Evolutionary conservation across 257 asterid genomes (phyloP), one percentile per base, ranked within the genome.

Genomic region (Penstemon newberryi): DNA sequence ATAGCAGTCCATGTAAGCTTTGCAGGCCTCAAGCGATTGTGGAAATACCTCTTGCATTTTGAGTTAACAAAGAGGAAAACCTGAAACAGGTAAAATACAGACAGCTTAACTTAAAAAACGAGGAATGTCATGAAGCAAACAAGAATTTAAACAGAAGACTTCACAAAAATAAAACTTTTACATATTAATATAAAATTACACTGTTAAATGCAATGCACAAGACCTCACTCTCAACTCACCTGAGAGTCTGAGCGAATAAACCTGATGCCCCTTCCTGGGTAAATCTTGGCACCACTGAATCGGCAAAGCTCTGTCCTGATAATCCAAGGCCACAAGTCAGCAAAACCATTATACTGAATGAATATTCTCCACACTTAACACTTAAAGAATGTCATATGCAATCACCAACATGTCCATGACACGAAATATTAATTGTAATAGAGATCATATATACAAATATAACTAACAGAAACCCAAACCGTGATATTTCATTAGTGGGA

Each of bases 221-320:
- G 2, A 2, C 33, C 33, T 25, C 33, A 2, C 33, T 25, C 1
- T 3, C 4, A 44, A 9, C 70, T 5, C 5, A 87, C 95, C 95
- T 89, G 96, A 5, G 96, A 89, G 59, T 87, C 96, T 0, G 91
- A 38, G 8, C 96, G 87, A 45, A 89, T 79, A 64, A 85, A 89
- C 67, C 96, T 79, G 25, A 87, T 89, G 6, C 93, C 96, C 75
- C 64, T 89, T 7, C 96, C 96, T 8, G 96, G 96, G 65, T 89
- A 89, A 25, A 89, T 89, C 88, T 89, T 89, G 49, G 79, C 84
- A 12, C 95, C 96, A 65, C 96, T 87, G 65, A 89, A 89, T 2
- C 95, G 88, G 72, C 89, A 87, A 53, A 87, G 89, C 78, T 89
- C 95, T 3, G 95, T 89, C 85, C 96, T 89, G 83, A 73, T 47